phyloP scores from a whole-genome alignment of 148 eudicot genomes.

The Chenopodium berlandieri region DNA sequence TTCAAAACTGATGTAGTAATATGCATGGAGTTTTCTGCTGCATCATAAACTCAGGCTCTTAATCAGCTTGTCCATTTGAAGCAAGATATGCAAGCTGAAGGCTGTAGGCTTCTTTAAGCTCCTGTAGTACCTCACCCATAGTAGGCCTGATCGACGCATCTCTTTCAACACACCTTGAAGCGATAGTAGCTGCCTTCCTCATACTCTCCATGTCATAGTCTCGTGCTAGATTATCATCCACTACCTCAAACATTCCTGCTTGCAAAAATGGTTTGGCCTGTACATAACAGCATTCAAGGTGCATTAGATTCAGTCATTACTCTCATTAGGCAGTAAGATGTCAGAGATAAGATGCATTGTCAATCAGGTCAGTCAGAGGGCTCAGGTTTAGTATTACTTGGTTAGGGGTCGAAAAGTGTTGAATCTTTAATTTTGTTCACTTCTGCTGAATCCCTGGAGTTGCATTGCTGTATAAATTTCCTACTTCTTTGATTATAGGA shows the following conservation, averaged over 20 bases:
- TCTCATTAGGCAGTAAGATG: not conserved
- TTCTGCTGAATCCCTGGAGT: not conserved
- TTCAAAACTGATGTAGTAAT: not conserved
- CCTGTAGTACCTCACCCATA: slow-evolving; percentile 51
- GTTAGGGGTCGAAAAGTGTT: not conserved
- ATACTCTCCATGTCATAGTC: slow-evolving; percentile 68
- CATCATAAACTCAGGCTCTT: slow-evolving; percentile 12
- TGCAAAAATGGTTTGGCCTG: slow-evolving; percentile 89
- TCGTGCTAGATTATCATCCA: slow-evolving; percentile 66
- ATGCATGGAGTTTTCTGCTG: not conserved
- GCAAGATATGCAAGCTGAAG: slow-evolving; percentile 69
- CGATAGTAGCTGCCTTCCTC: slow-evolving; percentile 53
- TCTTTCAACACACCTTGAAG: slow-evolving; percentile 73
- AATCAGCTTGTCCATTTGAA: slow-evolving; percentile 34
- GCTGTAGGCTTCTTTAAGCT: slow-evolving; percentile 75
- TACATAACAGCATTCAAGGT: not conserved
- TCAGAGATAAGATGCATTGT: not conserved
- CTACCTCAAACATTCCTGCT: slow-evolving; percentile 75
- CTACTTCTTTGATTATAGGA: too few species aligned
- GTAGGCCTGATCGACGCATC: slow-evolving; percentile 70
- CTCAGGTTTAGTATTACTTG: not conserved
- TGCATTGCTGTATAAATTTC: too few species aligned
- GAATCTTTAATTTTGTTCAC: not conserved
- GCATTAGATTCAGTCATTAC: not conserved
- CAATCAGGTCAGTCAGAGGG: not conserved